Evolutionary conservation across 169 alveolate species (phyloP).

Genomic region (Cryptosporidium andersoni): DNA sequence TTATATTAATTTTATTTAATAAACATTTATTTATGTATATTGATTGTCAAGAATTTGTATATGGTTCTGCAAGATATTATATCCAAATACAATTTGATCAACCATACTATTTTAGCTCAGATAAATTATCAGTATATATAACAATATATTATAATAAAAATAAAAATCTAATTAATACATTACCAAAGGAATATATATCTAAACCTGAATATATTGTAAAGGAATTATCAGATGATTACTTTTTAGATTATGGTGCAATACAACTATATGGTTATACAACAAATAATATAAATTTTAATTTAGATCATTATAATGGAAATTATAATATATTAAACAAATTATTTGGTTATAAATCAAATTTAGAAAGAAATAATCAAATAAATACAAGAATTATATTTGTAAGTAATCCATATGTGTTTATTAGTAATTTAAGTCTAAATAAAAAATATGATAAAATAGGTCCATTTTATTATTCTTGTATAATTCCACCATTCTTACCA

Average conservation of each 20-base stretch:
- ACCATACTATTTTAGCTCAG: conserved; percentile 65
- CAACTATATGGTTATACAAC: conserved; percentile 60
- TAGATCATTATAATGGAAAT: not conserved
- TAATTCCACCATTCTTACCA: conserved; percentile 54
- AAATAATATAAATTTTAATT: conserved; percentile 8
- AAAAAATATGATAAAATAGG: conserved; percentile 34
- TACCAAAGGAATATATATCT: not conserved
- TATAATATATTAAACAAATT: not conserved
- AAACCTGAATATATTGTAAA: too few relatives aligned
- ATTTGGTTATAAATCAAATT: conserved; percentile 1
- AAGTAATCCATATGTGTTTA: conserved; percentile 55
- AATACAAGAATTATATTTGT: conserved; percentile 39
- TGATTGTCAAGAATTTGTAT: too few relatives aligned
- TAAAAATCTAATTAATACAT: too few relatives aligned
- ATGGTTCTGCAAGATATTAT: conserved; percentile 3
- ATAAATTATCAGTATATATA: conserved; percentile 30
- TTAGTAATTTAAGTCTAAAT: conserved; percentile 16
- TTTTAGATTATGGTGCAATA: conserved; percentile 30
- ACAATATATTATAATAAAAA: conserved; percentile 22
- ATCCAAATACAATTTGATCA: conserved; percentile 42
- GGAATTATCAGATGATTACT: not conserved
- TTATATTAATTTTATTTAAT: too few relatives aligned
- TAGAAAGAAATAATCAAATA: not conserved
- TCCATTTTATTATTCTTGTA: conserved; percentile 28
- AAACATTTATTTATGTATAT: too few relatives aligned